phyloP scores from a whole-genome alignment of 805 yeast genomes.

The Groenewaldozyma salmanticensis region DNA sequence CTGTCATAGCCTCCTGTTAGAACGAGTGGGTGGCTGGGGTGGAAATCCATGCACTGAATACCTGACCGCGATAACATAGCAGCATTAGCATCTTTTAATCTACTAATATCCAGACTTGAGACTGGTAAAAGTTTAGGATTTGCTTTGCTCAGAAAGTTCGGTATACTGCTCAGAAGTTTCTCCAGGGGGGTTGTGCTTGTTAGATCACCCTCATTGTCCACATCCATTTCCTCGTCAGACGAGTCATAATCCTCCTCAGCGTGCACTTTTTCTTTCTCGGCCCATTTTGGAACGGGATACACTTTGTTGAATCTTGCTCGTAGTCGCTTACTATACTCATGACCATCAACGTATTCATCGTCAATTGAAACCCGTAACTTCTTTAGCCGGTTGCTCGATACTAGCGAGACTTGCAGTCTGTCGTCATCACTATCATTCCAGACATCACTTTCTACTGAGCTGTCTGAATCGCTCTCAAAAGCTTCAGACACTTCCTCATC shows the following conservation, averaged over 20 bases:
- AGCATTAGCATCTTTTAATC: conserved; percentile 80
- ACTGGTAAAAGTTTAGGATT: conserved; percentile 56
- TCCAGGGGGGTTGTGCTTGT: conserved; percentile 26
- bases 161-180: conserved; percentile 23
- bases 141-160: conserved; percentile 19
- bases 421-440: conserved; percentile 96
- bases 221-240: conserved; percentile 21
- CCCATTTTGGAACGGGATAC: conserved; percentile 86
- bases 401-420: conserved; percentile 48
- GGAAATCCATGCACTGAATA: conserved; percentile 80
- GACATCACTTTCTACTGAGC: conserved; percentile 33
- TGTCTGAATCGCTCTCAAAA: conserved; percentile 27
- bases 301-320: conserved; percentile 61
- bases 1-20: conserved; percentile 90
- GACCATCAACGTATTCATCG: conserved; percentile 48
- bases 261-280: conserved; percentile 22
- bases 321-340: conserved; percentile 50
- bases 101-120: conserved; percentile 58
- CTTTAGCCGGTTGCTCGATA: conserved; percentile 47
- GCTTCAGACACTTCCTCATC: conserved; percentile 22
- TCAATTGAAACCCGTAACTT: conserved; percentile 58
- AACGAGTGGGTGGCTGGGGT: conserved; percentile 70
- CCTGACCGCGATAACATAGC: conserved; percentile 63
- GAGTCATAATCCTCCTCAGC: conserved; percentile 26
- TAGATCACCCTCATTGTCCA: conserved; percentile 24